Evolutionary conservation across 2,329 filamentous ascomycete species (phyloP), one percentile per base, ranked within the genome.

Genomic region (Sarocladiaceae sp.): DNA sequence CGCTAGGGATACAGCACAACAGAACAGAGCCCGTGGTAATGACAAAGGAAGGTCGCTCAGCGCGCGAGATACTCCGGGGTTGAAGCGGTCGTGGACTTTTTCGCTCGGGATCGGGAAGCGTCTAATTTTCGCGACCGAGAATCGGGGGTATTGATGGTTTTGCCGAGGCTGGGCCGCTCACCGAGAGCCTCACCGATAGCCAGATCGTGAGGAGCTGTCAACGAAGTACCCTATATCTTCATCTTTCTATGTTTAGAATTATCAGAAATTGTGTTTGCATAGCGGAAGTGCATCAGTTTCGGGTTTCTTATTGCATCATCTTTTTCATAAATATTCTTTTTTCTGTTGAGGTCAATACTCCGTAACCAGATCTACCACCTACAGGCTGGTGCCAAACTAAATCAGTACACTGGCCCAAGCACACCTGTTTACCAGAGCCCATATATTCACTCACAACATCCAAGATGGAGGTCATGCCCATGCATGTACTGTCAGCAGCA

Each of bases 361-460:
- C n/a, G n/a, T n/a, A n/a, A n/a, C n/a, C n/a, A n/a, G n/a, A n/a
- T n/a, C n/a, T n/a, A n/a, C n/a, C n/a, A n/a, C n/a, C n/a, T n/a
- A n/a, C n/a, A n/a, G n/a, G n/a, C n/a, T n/a, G n/a, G n/a, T n/a
- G n/a, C n/a, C n/a, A n/a, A n/a, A n/a, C n/a, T n/a, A n/a, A n/a
- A n/a, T n/a, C n/a, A n/a, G n/a, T n/a, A n/a, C n/a, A n/a, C n/a
- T n/a, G n/a, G n/a, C n/a, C n/a, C n/a, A n/a, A n/a, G n/a, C n/a
- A 42, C 40, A 31, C 18, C 22, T 56, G 26, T n/a, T n/a, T n/a
- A n/a, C n/a, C n/a, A n/a, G n/a, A n/a, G n/a, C n/a, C n/a, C n/a
- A n/a, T n/a, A n/a, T n/a, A n/a, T n/a, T n/a, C n/a, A 25, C 59
- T 51, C 25, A 67, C 71, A 64, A 67, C 62, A 31, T 7, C 6